Evolutionary conservation across 306 rosid genomes (phyloP).

Genomic region (Vigna reflexopilosa): DNA sequence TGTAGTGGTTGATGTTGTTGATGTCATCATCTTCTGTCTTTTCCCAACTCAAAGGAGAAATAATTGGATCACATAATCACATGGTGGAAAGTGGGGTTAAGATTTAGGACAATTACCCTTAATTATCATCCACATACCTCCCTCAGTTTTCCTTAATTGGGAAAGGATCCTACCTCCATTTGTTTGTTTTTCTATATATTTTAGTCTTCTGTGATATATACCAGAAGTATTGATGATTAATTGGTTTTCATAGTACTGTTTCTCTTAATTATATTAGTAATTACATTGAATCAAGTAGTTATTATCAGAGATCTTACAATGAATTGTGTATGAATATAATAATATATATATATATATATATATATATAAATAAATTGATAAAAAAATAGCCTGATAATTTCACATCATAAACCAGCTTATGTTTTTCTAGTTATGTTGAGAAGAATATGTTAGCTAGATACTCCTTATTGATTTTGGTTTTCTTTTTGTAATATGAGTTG

Average conservation of each 20-base stretch:
- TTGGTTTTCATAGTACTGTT: neutral
- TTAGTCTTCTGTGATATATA: neutral
- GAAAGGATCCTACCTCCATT: constrained; percentile 31
- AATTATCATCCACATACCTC: constrained; percentile 35
- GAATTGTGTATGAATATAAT: no score
- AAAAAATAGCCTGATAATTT: no score
- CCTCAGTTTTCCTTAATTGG: constrained; percentile 50
- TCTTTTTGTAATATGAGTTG: no score
- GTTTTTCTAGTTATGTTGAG: no score
- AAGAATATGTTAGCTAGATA: no score
- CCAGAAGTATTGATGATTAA: neutral
- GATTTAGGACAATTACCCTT: constrained; percentile 30
- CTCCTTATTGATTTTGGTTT: no score
- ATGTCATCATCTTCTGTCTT: constrained; percentile 56
- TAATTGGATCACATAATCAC: constrained; percentile 42
- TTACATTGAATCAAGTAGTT: no score
- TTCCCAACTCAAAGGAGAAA: constrained; percentile 72
- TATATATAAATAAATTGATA: no score
- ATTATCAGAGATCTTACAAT: no score
- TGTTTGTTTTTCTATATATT: neutral
- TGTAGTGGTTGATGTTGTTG: constrained; percentile 48
- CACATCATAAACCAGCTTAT: no score
- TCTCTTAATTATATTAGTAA: neutral
- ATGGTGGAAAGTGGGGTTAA: constrained; percentile 46
- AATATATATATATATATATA: no score